Evolutionary conservation across 495 filamentous ascomycete species (phyloP), one percentile per base, ranked within the genome.

Genomic region (Wilcoxina mikolae): DNA sequence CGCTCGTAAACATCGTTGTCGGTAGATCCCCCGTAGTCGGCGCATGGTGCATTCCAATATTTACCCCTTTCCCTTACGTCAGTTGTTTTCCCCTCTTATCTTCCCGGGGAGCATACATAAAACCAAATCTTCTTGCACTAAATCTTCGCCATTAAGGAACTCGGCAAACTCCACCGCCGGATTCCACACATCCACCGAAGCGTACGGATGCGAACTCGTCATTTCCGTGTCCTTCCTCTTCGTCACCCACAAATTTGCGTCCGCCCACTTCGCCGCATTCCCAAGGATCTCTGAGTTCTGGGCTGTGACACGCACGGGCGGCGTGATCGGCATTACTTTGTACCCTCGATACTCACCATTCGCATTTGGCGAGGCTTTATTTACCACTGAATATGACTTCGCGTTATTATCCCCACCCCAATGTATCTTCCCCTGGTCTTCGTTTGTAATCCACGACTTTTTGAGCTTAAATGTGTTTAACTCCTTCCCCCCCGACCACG

Each of bases 21-120:
- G 75, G 76, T 4, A 77, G 58, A 53, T 79, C 76, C 25, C 71
- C 72, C 10, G 75, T 71, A 60, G 78, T 71, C 15, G 77, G 76
- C 20, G 79, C 61, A 59, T 79, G 77, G 58, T 79, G 76, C 68
- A 75, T 77, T 17, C 76, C 76, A 4, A 80, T 64, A 57, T 78
- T n/a, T n/a, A n/a, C n/a, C n/a, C n/a, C n/a, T n/a, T n/a, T n/a
- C n/a, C n/a, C n/a, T n/a, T n/a, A n/a, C n/a, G n/a, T n/a, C n/a
- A n/a, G n/a, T n/a, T n/a, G n/a, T n/a, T n/a, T n/a, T n/a, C n/a
- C n/a, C n/a, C n/a, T n/a, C n/a, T n/a, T n/a, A n/a, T n/a, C n/a
- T n/a, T n/a, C n/a, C n/a, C n/a, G n/a, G n/a, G n/a, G n/a, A n/a
- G n/a, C n/a, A n/a, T n/a, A n/a, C 33, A 48, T 7, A 26, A 12